Evolutionary conservation across 495 filamentous ascomycete genomes (phyloP), one percentile per base, ranked within the genome.

Genomic region (Staphylotrichum tortipilum): DNA sequence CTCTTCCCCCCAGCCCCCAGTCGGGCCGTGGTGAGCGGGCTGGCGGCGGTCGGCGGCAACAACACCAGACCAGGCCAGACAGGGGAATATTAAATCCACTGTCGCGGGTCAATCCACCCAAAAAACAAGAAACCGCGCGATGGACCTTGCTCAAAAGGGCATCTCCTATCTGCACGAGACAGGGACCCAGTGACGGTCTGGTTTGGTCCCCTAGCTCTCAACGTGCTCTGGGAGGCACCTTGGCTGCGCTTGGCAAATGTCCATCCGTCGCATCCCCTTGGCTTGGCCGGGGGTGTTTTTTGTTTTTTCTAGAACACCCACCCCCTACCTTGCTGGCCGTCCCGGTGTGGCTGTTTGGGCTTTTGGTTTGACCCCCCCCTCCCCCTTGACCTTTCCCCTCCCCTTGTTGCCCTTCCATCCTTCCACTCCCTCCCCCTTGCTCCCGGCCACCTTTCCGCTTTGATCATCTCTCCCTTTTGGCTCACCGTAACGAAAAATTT

Each of bases 61-160:
- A n/a, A n/a, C n/a, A n/a, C n/a, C n/a, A n/a, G n/a, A n/a, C n/a
- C n/a, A n/a, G n/a, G n/a, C n/a, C n/a, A n/a, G n/a, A n/a, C n/a
- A n/a, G n/a, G n/a, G n/a, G n/a, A n/a, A 62, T 53, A 62, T 61
- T 67, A 64, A 59, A 50, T 41, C 59, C 63, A 63, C 59, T 50
- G 51, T 59, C 58, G 54, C 52, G 60, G 62, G 62, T 65, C 59
- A 56, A 57, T 55, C 57, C 58, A 66, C 56, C 59, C 54, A 39
- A 45, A 24, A 18, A n/a, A n/a, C n/a, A n/a, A n/a, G n/a, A n/a
- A n/a, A n/a, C n/a, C n/a, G n/a, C n/a, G n/a, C n/a, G n/a, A n/a
- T n/a, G n/a, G 29, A 8, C 26, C 29, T 31, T 31, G 36, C 31
- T 46, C 42, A 42, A 34, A 52, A 42, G 37, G 44, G 44, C 47